A percentile compares a stretch with the other conserved stretches of the same genome.
phyloP scores from a whole-genome alignment of 2,329 filamentous ascomycete species.

The Ramularia endophylla region DNA sequence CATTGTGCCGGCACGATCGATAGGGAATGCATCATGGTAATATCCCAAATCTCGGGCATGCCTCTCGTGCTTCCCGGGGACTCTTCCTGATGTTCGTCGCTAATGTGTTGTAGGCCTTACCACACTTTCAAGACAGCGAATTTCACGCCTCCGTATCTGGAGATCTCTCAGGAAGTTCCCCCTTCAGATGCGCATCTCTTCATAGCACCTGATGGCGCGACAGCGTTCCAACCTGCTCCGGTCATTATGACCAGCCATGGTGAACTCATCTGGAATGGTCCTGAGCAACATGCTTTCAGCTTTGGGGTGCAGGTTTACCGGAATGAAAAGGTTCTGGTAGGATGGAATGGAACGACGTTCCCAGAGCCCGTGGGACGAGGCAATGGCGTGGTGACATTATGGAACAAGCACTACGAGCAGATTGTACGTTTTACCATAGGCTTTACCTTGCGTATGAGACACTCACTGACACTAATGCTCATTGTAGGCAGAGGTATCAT shows the following conservation, averaged over 20 bases:
- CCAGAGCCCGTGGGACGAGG: conserved; percentile 17
- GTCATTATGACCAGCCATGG: conserved; percentile 11
- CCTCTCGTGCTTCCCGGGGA: too few species aligned
- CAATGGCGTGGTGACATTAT: conserved; percentile 12
- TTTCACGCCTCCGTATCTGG: conserved; percentile 12
- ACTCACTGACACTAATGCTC: too few species aligned
- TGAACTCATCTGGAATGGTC: conserved; percentile 18
- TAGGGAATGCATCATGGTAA: not conserved
- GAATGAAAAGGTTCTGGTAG: conserved; percentile 13
- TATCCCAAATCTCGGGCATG: too few species aligned
- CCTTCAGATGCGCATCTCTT: conserved; percentile 12
- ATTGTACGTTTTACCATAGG: conserved; percentile 3
- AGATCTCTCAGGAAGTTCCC: conserved; percentile 1
- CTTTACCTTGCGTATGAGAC: not conserved
- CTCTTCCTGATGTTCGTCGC: too few species aligned
- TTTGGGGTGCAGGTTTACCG: conserved; percentile 15
- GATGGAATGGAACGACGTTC: conserved; percentile 17
- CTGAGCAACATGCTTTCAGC: conserved; percentile 8
- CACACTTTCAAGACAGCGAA: conserved; percentile 11
- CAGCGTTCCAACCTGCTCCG: conserved; percentile 11
- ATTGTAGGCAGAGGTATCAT: conserved; percentile 12
- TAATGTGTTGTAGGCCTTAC: conserved; percentile 6
- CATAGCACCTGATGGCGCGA: conserved; percentile 17
- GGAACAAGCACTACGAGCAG: conserved; percentile 15
- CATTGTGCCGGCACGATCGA: not conserved